A percentile compares a stretch with the other conserved stretches of the same genome.
phyloP scores from a whole-genome alignment of 257 asterid species.

The Primulina eburnea region DNA sequence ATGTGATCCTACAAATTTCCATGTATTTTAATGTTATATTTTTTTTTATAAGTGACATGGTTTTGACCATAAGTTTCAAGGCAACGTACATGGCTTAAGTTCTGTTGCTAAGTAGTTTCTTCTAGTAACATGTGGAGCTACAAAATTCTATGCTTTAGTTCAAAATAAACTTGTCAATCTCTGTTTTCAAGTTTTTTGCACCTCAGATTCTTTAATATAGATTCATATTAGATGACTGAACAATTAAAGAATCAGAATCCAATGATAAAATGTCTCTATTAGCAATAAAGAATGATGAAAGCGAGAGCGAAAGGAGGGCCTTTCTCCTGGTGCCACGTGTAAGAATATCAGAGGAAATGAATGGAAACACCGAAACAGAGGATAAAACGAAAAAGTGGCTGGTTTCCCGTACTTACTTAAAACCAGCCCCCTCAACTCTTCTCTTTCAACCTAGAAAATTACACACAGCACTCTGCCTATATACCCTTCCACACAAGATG shows the following conservation, averaged over 20 bases:
- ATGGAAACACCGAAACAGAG: not conserved
- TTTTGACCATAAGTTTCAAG: slow-evolving; percentile 3
- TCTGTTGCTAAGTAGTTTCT: not conserved
- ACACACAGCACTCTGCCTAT: not conserved
- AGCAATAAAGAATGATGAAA: too few species aligned
- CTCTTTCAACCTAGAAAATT: not conserved
- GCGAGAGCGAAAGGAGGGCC: too few species aligned
- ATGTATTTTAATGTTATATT: not conserved
- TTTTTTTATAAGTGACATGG: slow-evolving; percentile 8
- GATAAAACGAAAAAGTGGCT: not conserved
- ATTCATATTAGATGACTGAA: too few species aligned
- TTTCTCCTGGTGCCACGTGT: not conserved
- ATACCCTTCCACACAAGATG: slow-evolving; percentile 12
- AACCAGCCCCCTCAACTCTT: not conserved
- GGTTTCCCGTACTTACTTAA: not conserved
- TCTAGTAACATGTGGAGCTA: not conserved
- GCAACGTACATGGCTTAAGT: not conserved
- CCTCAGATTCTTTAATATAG: not conserved
- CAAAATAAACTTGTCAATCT: too few species aligned
- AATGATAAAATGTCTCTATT: too few species aligned
- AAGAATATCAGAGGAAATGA: not conserved
- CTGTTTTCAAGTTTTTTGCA: not conserved
- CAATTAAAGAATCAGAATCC: too few species aligned
- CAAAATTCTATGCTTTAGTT: not conserved
- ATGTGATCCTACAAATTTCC: slow-evolving; percentile 7